Conservation (phyloP, 495 filamentous ascomycete genomes). For the Sporormia fimetaria region DNA sequence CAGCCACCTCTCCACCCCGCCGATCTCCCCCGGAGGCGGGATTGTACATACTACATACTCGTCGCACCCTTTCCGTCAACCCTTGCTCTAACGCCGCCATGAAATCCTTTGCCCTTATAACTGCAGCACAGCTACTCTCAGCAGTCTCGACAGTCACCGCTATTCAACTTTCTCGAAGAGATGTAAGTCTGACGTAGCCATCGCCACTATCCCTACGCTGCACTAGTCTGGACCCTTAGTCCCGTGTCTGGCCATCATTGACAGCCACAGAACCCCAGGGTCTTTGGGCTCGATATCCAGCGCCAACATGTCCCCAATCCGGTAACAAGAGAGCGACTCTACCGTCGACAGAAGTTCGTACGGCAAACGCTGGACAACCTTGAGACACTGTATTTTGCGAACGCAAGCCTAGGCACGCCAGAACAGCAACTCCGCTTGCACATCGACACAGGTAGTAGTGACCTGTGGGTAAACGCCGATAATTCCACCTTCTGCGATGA, state of each 20-base stretch:
- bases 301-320: constrained; percentile 28
- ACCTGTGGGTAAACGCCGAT: constrained; percentile 74
- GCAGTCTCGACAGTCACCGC: constrained; percentile 24
- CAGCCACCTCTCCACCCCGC: too few species aligned
- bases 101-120: constrained; percentile 21
- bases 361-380: constrained; percentile 33
- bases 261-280: constrained; percentile 15
- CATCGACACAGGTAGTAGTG: constrained; percentile 59
- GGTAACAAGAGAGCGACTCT: constrained; percentile 27
- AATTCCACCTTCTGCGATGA: constrained; percentile 47
- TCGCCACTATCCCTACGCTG: background rate
- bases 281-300: constrained; percentile 30
- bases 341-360: constrained; percentile 30
- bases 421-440: constrained; percentile 36
- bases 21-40: too few species aligned
- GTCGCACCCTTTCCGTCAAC: too few species aligned
- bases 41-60: too few species aligned
- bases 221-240: background rate
- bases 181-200: background rate
- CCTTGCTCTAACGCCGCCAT: too few species aligned
- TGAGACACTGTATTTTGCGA: constrained; percentile 39
- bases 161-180: background rate
- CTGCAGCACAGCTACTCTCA: constrained; percentile 17
- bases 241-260: background rate
- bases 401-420: constrained; percentile 37